phyloP scores from a whole-genome alignment of 345 rosid species.

The Lepidium sativum region DNA sequence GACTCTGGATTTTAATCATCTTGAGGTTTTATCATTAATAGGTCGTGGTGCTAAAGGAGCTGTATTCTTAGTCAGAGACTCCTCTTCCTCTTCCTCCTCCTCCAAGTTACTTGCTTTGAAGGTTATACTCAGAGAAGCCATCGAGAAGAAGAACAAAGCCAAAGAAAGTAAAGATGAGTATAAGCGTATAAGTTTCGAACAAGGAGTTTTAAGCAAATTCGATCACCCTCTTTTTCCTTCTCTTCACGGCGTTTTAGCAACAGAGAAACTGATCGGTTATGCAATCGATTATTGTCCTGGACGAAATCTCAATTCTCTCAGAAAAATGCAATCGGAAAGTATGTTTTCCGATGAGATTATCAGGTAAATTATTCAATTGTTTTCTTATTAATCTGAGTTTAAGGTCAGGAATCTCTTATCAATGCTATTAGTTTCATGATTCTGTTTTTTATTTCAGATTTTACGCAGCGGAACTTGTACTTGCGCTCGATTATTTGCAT shows the following conservation, averaged over 20 bases:
- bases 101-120: slow-evolving; percentile 54
- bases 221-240: slow-evolving; percentile 74
- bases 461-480: slow-evolving; percentile 83
- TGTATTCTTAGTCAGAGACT: slow-evolving; percentile 53
- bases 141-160: slow-evolving; percentile 43
- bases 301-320: slow-evolving; percentile 42
- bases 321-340: slow-evolving; percentile 60
- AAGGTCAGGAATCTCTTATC: neutral
- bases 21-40: slow-evolving; percentile 46
- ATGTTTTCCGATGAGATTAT: slow-evolving; percentile 68
- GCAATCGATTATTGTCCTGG: slow-evolving; percentile 96
- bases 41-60: slow-evolving; percentile 95
- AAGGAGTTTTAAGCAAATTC: slow-evolving; percentile 42
- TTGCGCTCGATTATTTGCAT: slow-evolving; percentile 75
- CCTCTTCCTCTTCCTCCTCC: too few species aligned
- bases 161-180: slow-evolving; percentile 32
- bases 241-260: slow-evolving; percentile 55
- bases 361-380: slow-evolving; percentile 33
- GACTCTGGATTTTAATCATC: slow-evolving; percentile 29
- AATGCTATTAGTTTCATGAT: neutral
- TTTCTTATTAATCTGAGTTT: neutral
- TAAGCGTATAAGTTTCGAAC: slow-evolving; percentile 60
- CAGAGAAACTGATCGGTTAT: slow-evolving; percentile 59
- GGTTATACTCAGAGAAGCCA: slow-evolving; percentile 51
- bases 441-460: slow-evolving; percentile 37